Conservation (phyloP, 441 rosid species). For the Gossypium davidsonii region DNA sequence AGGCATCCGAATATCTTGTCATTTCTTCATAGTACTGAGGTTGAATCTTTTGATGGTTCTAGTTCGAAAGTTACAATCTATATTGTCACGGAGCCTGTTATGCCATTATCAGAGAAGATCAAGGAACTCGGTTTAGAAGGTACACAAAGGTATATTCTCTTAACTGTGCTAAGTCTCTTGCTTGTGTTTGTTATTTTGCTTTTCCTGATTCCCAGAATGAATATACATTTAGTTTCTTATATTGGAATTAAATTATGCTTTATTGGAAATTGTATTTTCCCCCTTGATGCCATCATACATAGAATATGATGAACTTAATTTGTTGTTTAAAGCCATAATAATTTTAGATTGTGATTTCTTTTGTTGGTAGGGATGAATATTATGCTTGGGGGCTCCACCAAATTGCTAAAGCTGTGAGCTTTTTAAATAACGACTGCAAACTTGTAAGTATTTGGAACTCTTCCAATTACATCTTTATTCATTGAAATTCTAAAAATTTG, state of each 20-base stretch:
- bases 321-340: neutral
- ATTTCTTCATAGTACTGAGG: conserved; percentile 91
- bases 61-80: conserved; percentile 68
- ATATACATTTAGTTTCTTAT: neutral
- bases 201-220: neutral
- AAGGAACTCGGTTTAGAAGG: conserved; percentile 89
- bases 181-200: neutral
- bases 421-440: conserved; percentile 93
- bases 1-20: conserved; percentile 96
- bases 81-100: conserved; percentile 94
- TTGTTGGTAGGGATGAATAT: conserved; percentile 80
- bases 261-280: neutral
- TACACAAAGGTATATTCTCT: conserved; percentile 64
- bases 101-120: conserved; percentile 86
- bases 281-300: neutral
- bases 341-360: conserved; percentile 2
- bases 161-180: neutral
- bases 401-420: conserved; percentile 97
- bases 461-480: neutral
- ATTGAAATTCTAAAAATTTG: neutral
- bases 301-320: neutral
- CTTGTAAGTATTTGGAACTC: conserved; percentile 51
- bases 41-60: conserved; percentile 68
- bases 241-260: neutral
- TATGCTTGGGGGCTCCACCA: conserved; percentile 88